phyloP scores from a whole-genome alignment of 768 basidiomycete genomes.

The Lanmaoa pseudosensibilis region DNA sequence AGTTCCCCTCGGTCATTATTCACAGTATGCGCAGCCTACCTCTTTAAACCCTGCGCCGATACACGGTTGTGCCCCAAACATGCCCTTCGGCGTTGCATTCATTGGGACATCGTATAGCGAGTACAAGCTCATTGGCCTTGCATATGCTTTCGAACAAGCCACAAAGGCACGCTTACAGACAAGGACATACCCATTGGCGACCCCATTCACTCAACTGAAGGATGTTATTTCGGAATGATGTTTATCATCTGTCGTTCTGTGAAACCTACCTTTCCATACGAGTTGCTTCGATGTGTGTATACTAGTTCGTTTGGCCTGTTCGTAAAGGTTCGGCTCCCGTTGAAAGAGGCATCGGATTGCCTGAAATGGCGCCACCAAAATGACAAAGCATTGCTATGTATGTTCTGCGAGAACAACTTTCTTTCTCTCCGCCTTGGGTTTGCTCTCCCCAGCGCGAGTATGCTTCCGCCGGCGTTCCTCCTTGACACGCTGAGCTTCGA shows the following conservation, averaged over 20 bases:
- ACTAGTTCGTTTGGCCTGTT: not conserved
- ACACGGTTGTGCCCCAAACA: slow-evolving; percentile 38
- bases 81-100: slow-evolving; percentile 64
- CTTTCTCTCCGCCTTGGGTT: slow-evolving; percentile 90
- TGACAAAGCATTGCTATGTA: slow-evolving; percentile 30
- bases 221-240: slow-evolving; percentile 31
- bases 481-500: slow-evolving; percentile 85
- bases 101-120: slow-evolving; percentile 63
- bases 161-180: slow-evolving; percentile 52
- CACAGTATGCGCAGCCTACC: slow-evolving; percentile 41
- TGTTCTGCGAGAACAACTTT: slow-evolving; percentile 84
- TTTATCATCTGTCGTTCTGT: not conserved
- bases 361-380: slow-evolving; percentile 2
- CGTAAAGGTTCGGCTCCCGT: not conserved
- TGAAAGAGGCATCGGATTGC: slow-evolving; percentile 8
- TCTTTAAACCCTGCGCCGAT: slow-evolving; percentile 45
- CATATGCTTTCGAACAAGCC: slow-evolving; percentile 65
- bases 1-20: slow-evolving; percentile 64
- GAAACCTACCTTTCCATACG: slow-evolving; percentile 2
- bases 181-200: slow-evolving; percentile 51
- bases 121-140: slow-evolving; percentile 54
- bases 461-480: slow-evolving; percentile 92
- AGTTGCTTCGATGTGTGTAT: slow-evolving; percentile 1
- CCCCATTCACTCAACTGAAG: slow-evolving; percentile 52
- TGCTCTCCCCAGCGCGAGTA: slow-evolving; percentile 78